These are phyloP conservation scores for Rachicladosporium sp. DNA, from an alignment of 2,329 filamentous ascomycete species.

Conservation along the genomic window DNA sequence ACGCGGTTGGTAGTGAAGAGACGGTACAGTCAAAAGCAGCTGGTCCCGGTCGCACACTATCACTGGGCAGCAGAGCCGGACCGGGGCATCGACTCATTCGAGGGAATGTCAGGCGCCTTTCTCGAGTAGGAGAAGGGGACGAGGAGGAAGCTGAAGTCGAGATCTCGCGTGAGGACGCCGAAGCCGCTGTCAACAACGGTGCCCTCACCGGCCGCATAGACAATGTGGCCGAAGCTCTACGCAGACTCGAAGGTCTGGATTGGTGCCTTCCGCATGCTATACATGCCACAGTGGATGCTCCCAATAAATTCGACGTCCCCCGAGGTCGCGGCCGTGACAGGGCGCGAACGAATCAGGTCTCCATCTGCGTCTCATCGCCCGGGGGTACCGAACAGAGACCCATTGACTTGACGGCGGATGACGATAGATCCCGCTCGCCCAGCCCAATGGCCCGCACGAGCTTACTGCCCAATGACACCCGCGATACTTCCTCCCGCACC, in stretches of 20 bases:
- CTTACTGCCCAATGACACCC: background rate
- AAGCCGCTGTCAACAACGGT: too few relatives aligned
- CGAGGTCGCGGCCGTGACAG: background rate
- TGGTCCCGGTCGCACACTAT: background rate
- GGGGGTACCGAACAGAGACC: background rate
- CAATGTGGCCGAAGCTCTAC: background rate
- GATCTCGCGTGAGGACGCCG: slow-evolving; percentile 1
- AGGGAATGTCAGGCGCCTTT: background rate
- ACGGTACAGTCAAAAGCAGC: background rate
- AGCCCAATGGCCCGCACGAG: background rate
- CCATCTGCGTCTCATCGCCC: background rate
- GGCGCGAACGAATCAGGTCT: background rate
- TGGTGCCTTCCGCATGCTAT: background rate
- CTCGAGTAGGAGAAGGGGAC: background rate
- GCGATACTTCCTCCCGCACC: background rate
- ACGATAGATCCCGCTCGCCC: slow-evolving; percentile 42
- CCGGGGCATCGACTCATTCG: too few relatives aligned
- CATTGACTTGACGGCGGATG: slow-evolving; percentile 23
- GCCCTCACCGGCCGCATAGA: slow-evolving; percentile 1
- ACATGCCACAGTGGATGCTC: background rate
- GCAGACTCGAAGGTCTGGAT: background rate
- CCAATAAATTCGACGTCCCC: background rate
- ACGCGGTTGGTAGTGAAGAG: too few relatives aligned
- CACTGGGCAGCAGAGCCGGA: background rate
- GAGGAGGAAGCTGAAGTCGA: slow-evolving; percentile 1